Evolutionary conservation across 805 yeast genomes (phyloP), one percentile per base, ranked within the genome.

Genomic region (Maudiozyma turicensis): DNA sequence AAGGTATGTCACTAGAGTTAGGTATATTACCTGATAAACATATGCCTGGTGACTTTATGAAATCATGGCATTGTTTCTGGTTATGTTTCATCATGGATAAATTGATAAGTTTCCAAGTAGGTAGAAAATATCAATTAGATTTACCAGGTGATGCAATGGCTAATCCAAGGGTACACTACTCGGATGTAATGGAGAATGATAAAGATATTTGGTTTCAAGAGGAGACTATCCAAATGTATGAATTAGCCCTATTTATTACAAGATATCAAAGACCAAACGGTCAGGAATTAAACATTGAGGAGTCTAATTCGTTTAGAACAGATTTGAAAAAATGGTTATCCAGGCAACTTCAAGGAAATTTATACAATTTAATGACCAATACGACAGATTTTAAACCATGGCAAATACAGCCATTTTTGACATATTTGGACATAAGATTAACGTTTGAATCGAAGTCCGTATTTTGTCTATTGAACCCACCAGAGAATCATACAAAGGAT

Each of bases 61-160:
- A 80, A 56, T 72, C 77, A 1, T 67, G 67, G 54, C 66, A 83
- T 45, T 71, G 80, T 1, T 81, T 76, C 57, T 80, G 82, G 80
- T 53, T 72, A 20, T 76, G 75, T 6, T 81, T 73, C 54, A 70
- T 77, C 1, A 66, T 76, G 65, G 86, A 81, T 55, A 68, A 80
- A 51, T 51, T 78, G 13, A 60, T 77, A 51, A 77, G 77, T 5
- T 63, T 78, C 40, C 83, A 78, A 50, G 68, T 72, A 38, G 85
- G 84, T 1, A 63, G 78, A 43, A 64, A 67, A 44, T 66, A 54
- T 64, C 58, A 68, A 65, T 32, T 61, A 66, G 49, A 52, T 9
- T 40, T 51, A 30, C 62, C 64, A 5, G 54, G 54, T 3, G 47
- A 48, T 6, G 48, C 52, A 14, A 59, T 60, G 64, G 43, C 38